phyloP scores from a whole-genome alignment of 2,329 filamentous ascomycete genomes.

The Talaromyces rugulosus region DNA sequence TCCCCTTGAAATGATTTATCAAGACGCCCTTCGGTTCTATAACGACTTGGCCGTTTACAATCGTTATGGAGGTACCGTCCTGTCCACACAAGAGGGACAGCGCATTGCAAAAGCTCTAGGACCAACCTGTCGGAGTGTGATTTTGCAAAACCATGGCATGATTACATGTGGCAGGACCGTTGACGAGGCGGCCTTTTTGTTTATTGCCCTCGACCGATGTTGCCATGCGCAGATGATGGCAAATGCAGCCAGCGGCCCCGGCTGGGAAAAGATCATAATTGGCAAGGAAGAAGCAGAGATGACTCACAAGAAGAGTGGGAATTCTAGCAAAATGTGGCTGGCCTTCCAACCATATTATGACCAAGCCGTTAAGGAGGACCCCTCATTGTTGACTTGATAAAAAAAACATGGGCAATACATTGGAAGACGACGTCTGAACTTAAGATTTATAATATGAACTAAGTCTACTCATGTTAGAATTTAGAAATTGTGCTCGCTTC shows the following conservation, averaged over 20 bases:
- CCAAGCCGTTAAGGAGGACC: slow-evolving; percentile 5
- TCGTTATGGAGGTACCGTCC: slow-evolving; percentile 1
- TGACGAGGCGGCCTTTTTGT: slow-evolving; percentile 3
- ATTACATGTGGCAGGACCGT: slow-evolving; percentile 1
- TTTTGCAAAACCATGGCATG: slow-evolving; percentile 2
- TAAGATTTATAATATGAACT: too few relatives aligned
- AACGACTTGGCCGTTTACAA: slow-evolving; percentile 30
- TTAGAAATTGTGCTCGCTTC: too few relatives aligned
- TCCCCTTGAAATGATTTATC: slow-evolving; percentile 42
- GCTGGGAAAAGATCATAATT: slow-evolving; percentile 33
- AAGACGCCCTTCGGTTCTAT: slow-evolving; percentile 58
- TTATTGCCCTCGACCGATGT: slow-evolving; percentile 1
- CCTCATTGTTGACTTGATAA: not conserved
- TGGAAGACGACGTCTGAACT: too few relatives aligned
- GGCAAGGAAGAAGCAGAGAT: slow-evolving; percentile 3
- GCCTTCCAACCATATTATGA: slow-evolving; percentile 5
- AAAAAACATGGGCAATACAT: not conserved
- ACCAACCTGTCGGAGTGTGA: not conserved
- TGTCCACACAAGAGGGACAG: slow-evolving; percentile 1
- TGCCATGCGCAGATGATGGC: slow-evolving; percentile 3
- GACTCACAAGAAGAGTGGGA: slow-evolving; percentile 6
- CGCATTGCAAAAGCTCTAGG: slow-evolving; percentile 5
- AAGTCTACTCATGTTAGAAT: too few relatives aligned
- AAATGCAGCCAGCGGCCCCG: not conserved
- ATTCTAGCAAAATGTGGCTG: slow-evolving; percentile 9